phyloP scores from a whole-genome alignment of 257 asterid genomes.

The Plectranthus barbatus region DNA sequence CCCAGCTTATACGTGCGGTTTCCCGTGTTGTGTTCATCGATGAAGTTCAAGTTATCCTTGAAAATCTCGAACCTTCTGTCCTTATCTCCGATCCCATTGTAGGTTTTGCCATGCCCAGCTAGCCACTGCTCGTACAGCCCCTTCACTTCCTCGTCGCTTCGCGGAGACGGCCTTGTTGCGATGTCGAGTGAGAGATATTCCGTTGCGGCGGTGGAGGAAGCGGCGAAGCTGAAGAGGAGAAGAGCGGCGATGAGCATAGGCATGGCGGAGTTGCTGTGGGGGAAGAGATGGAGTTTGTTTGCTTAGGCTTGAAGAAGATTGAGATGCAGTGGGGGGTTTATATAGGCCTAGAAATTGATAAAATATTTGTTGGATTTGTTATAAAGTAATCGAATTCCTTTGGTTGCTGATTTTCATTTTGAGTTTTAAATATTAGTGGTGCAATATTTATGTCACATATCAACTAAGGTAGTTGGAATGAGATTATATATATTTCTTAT shows the following conservation, averaged over 20 bases:
- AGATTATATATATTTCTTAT: too few species aligned
- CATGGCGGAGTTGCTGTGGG: conserved; percentile 33
- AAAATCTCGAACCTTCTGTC: conserved; percentile 51
- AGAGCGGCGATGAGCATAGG: conserved; percentile 16
- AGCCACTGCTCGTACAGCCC: conserved; percentile 51
- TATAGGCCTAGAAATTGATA: conserved; percentile 10
- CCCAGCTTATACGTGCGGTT: conserved; percentile 63
- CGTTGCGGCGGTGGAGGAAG: conserved; percentile 27
- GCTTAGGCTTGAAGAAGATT: conserved; percentile 34
- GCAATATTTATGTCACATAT: not conserved
- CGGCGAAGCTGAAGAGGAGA: conserved; percentile 23
- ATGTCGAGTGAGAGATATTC: conserved; percentile 11
- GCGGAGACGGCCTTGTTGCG: not conserved
- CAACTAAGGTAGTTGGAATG: too few species aligned
- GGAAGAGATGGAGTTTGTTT: not conserved
- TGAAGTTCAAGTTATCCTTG: conserved; percentile 58
- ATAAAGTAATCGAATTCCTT: not conserved
- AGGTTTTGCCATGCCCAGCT: conserved; percentile 49
- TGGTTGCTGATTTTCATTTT: too few species aligned
- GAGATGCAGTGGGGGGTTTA: not conserved
- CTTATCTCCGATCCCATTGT: conserved; percentile 56
- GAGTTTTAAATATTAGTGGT: too few species aligned
- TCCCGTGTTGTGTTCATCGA: conserved; percentile 47
- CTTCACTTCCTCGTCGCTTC: conserved; percentile 33
- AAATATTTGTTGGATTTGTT: not conserved